These are phyloP conservation scores for Vaccinium myrtillus DNA, from an alignment of 148 eudicot species.

Conservation along the genomic window DNA sequence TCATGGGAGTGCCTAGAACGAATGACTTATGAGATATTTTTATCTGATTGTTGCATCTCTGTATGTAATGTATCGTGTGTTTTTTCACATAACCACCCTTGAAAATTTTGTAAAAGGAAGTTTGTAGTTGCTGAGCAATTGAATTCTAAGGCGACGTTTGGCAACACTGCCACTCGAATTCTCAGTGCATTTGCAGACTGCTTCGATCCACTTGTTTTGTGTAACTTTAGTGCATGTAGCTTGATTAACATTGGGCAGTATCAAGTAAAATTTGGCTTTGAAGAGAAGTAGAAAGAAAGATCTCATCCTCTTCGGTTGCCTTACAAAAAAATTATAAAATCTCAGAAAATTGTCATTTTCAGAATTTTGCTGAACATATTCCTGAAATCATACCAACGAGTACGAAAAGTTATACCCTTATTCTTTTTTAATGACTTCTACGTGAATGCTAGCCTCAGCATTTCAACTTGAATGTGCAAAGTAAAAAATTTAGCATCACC, in stretches of 20 bases:
- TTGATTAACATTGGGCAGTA: background rate
- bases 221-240: background rate
- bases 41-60: background rate
- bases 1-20: constrained; percentile 8
- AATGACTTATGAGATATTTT: background rate
- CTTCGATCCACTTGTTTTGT: background rate
- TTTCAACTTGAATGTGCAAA: constrained; percentile 3
- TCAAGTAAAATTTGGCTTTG: background rate
- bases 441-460: background rate
- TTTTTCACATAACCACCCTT: background rate
- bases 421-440: background rate
- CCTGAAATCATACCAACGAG: background rate
- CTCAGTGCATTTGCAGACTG: background rate
- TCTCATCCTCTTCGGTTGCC: background rate
- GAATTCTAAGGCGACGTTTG: background rate
- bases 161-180: background rate
- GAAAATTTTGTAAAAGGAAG: background rate
- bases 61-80: background rate
- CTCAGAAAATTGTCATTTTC: background rate
- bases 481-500: background rate
- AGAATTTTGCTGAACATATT: background rate
- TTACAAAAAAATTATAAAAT: background rate
- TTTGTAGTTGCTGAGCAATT: background rate
- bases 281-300: background rate
- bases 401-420: background rate